Percentiles rank a stretch among this genome's conserved stretches.
These are phyloP conservation scores for Panellus pusillus DNA, from an alignment of 768 basidiomycete species.

Conservation along the genomic window DNA sequence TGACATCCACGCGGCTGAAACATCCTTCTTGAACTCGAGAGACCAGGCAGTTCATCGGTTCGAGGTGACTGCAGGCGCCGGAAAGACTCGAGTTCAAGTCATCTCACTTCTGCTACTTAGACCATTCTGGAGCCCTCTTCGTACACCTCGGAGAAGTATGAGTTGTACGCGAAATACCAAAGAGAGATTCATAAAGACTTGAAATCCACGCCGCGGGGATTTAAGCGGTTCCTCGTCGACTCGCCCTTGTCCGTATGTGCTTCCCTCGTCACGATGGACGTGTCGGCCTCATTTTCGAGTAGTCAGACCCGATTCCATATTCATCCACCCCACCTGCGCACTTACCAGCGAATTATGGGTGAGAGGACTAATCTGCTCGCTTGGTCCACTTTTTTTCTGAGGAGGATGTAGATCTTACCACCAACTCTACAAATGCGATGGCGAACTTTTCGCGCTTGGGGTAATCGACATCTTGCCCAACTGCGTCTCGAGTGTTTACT, in stretches of 20 bases:
- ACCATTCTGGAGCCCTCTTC: constrained; percentile 74
- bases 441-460: constrained; percentile 76
- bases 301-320: constrained; percentile 68
- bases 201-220: constrained; percentile 49
- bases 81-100: neutral
- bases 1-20: constrained; percentile 61
- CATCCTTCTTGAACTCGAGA: constrained; percentile 26
- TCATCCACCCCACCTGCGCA: constrained; percentile 44
- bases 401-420: constrained; percentile 62
- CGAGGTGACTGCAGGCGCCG: constrained; percentile 42
- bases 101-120: constrained; percentile 39
- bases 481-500: constrained; percentile 84
- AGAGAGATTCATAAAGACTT: constrained; percentile 71
- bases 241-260: constrained; percentile 66
- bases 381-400: neutral
- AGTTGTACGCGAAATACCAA: constrained; percentile 78
- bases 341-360: constrained; percentile 77
- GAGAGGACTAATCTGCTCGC: neutral
- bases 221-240: constrained; percentile 76
- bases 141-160: constrained; percentile 79
- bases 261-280: neutral
- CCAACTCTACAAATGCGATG: constrained; percentile 83
- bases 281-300: neutral
- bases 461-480: constrained; percentile 88
- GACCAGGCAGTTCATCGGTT: constrained; percentile 50